Evolutionary conservation across 257 asterid species (phyloP).

Genomic region (Nicotiana sylvestris): DNA sequence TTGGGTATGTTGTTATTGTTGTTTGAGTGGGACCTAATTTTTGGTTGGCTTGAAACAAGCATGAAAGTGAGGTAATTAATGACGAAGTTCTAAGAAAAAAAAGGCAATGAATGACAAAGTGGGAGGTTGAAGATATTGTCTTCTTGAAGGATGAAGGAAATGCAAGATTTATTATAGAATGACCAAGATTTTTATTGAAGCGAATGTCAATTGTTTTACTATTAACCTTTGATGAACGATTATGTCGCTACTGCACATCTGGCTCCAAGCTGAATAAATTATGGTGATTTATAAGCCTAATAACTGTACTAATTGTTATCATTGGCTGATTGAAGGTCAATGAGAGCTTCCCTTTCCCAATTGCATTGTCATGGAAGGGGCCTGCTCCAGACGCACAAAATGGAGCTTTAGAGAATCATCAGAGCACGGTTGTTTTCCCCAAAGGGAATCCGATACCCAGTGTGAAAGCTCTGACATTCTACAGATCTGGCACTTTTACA

Average conservation of each 20-base stretch:
- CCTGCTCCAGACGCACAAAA: constrained; percentile 57
- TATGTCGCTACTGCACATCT: background rate
- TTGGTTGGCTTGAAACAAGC: background rate
- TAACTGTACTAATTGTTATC: background rate
- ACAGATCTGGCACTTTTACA: constrained; percentile 63
- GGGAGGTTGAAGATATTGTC: background rate
- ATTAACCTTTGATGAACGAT: background rate
- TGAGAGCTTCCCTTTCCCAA: constrained; percentile 70
- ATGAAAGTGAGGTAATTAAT: background rate
- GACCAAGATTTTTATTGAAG: background rate
- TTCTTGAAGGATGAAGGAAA: background rate
- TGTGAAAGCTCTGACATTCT: constrained; percentile 85
- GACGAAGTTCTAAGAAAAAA: background rate
- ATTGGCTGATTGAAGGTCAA: constrained; percentile 46
- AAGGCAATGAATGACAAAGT: background rate
- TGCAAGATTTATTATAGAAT: background rate
- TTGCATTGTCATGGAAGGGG: constrained; percentile 78
- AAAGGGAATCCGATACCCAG: constrained; percentile 91
- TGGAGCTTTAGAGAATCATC: constrained; percentile 56
- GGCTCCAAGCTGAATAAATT: background rate
- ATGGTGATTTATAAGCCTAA: background rate
- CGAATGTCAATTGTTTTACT: background rate
- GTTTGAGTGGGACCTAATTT: background rate
- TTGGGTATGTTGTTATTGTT: background rate
- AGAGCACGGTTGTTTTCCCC: constrained; percentile 75